phyloP scores from a whole-genome alignment of 1,139 yeast genomes.

The Hyphopichia wangnamkhiaoensis region DNA sequence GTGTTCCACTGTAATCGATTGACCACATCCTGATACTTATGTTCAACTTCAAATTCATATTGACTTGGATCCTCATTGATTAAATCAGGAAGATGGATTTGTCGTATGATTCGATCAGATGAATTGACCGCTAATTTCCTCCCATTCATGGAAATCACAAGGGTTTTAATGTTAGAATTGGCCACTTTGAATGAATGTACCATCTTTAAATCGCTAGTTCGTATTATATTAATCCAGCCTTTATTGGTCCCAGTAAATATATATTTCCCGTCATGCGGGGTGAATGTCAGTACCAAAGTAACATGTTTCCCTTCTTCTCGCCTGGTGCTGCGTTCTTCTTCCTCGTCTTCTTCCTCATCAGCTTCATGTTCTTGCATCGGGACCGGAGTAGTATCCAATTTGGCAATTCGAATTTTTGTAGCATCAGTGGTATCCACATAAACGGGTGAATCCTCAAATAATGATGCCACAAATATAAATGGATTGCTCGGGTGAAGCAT shows the following conservation, averaged over 20 bases:
- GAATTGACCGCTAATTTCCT: conserved; percentile 73
- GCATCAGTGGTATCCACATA: conserved; percentile 50
- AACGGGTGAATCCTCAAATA: conserved; percentile 56
- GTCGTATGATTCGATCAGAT: conserved; percentile 81
- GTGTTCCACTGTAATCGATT: conserved; percentile 89
- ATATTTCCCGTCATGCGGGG: conserved; percentile 47
- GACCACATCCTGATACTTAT: conserved; percentile 88
- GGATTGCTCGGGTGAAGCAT: conserved; percentile 54
- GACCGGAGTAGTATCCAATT: conserved; percentile 29
- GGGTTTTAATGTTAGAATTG: conserved; percentile 69
- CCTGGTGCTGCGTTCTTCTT: conserved; percentile 17
- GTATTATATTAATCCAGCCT: conserved; percentile 68
- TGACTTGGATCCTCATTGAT: conserved; percentile 27
- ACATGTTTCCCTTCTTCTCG: conserved; percentile 27
- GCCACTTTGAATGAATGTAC: conserved; percentile 59
- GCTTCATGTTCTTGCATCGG: conserved; percentile 17
- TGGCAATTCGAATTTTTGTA: conserved; percentile 24
- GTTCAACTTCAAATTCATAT: conserved; percentile 70
- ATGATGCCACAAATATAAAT: conserved; percentile 46
- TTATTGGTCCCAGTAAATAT: conserved; percentile 76
- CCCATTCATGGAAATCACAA: conserved; percentile 67
- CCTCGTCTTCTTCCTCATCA: conserved; percentile 13
- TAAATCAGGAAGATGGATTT: conserved; percentile 57
- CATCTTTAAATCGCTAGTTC: conserved; percentile 25
- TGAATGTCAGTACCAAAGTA: conserved; percentile 37